phyloP scores from a whole-genome alignment of 805 yeast species.

The Cyberlindnera amylophila region DNA sequence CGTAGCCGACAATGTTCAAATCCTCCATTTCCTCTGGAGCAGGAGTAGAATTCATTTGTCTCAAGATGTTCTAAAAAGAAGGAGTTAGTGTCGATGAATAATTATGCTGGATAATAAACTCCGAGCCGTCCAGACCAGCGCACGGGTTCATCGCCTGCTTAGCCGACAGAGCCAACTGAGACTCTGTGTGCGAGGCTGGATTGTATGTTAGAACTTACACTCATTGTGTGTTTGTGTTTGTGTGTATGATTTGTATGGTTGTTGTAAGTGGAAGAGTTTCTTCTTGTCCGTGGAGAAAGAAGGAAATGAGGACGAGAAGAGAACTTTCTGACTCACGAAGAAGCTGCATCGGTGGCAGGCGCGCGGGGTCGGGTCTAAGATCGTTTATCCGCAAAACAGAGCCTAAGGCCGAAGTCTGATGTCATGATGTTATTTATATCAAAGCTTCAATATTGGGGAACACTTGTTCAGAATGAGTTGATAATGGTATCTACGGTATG shows the following conservation, averaged over 20 bases:
- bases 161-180: no score
- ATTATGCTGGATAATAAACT: neutral
- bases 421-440: no score
- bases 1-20: conserved; percentile 81
- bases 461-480: no score
- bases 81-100: neutral
- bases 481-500: no score
- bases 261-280: no score
- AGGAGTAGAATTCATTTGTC: conserved; percentile 12
- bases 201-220: neutral
- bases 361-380: no score
- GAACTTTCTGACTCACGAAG: neutral
- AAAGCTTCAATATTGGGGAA: no score
- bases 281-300: neutral
- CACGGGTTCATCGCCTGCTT: no score
- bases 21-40: conserved; percentile 49
- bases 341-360: no score
- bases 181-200: neutral
- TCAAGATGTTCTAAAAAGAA: conserved; percentile 5
- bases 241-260: neutral
- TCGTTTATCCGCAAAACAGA: no score
- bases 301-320: neutral
- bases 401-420: no score
- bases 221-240: conserved; percentile 2
- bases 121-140: neutral